These are phyloP conservation scores for Oryza coarctata DNA, from an alignment of 176 grass and related monocot genomes.

Conservation along the genomic window DNA sequence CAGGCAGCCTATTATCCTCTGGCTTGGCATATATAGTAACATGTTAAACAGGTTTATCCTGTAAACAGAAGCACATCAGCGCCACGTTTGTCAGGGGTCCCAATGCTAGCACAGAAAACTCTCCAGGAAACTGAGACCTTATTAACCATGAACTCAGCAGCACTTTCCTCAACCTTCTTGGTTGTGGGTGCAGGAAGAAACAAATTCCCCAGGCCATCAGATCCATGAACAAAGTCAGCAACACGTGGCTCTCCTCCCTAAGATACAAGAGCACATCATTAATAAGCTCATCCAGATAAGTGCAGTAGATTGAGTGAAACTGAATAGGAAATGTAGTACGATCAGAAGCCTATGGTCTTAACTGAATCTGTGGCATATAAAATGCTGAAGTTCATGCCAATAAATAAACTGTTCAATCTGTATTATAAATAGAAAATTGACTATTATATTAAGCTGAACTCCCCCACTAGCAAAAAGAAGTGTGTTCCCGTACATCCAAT, in stretches of 20 bases:
- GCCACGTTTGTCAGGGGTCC: slow-evolving; percentile 90
- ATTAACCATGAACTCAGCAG: slow-evolving; percentile 81
- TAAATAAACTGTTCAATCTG: neutral
- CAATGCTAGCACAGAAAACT: slow-evolving; percentile 79
- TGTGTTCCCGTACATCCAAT: neutral
- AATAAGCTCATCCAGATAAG: slow-evolving; percentile 14
- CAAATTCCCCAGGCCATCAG: slow-evolving; percentile 90
- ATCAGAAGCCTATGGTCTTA: neutral
- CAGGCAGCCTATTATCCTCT: neutral
- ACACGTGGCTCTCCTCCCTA: slow-evolving; percentile 70
- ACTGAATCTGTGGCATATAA: slow-evolving; percentile 14
- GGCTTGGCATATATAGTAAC: neutral
- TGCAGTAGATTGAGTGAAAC: neutral
- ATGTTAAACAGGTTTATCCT: neutral
- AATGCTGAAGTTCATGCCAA: slow-evolving; percentile 14
- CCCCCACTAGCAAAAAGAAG: neutral
- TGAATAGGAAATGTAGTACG: neutral
- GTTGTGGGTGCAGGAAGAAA: slow-evolving; percentile 63
- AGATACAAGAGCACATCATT: slow-evolving; percentile 14
- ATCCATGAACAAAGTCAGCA: slow-evolving; percentile 88
- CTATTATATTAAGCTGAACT: neutral
- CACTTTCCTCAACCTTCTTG: slow-evolving; percentile 67
- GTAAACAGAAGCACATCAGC: slow-evolving; percentile 51
- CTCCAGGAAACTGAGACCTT: slow-evolving; percentile 73
- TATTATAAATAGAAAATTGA: neutral